phyloP scores from a whole-genome alignment of 31 red algal species.

The Odonthalia washingtoniensis region DNA sequence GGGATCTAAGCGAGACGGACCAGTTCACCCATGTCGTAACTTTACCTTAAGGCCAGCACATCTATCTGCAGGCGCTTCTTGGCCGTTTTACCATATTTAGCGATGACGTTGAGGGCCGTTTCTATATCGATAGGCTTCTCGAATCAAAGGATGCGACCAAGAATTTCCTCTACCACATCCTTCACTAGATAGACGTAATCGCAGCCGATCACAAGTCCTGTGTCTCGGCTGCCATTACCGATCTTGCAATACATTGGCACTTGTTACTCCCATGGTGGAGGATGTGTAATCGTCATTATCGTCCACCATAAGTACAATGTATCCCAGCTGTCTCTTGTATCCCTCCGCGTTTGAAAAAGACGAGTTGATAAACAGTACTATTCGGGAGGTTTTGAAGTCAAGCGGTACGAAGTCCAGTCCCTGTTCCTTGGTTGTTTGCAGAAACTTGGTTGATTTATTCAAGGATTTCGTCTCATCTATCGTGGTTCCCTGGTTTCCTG shows the following conservation, averaged over 20 bases:
- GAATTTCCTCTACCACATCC: not conserved
- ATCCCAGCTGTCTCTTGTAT: not conserved
- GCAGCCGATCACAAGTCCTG: not conserved
- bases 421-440: not conserved
- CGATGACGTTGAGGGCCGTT: not conserved
- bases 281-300: not conserved
- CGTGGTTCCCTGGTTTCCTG: not conserved
- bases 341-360: not conserved
- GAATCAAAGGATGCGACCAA: not conserved
- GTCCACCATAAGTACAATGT: not conserved
- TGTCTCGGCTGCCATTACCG: not conserved
- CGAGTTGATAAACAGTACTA: not conserved
- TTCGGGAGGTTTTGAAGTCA: not conserved
- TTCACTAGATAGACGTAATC: not conserved
- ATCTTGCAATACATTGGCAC: not conserved
- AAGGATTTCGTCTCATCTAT: not conserved
- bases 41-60: not conserved
- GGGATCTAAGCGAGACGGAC: not conserved
- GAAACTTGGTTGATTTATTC: not conserved
- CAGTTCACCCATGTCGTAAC: not conserved
- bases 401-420: not conserved
- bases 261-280: not conserved
- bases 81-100: not conserved
- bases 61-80: not conserved
- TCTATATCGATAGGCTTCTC: not conserved